Conservation (phyloP, 495 filamentous ascomycete genomes). For the Talaromyces adpressus region DNA sequence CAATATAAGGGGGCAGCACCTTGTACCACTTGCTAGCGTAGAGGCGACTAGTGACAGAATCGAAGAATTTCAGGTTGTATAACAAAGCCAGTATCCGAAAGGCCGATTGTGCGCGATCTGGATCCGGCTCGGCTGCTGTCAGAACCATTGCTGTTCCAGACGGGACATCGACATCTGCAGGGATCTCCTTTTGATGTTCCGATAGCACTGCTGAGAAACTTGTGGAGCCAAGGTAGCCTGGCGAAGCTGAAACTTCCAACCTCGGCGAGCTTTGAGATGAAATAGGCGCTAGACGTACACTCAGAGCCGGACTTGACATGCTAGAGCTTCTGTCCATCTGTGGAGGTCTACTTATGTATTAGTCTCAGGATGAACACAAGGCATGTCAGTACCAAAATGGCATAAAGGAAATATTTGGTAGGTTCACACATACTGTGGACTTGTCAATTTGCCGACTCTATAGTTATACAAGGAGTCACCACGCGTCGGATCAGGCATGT, state of each 20-base stretch:
- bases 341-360: background rate
- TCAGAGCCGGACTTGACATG: conserved; percentile 18
- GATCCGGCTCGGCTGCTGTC: conserved; percentile 15
- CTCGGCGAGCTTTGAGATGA: conserved; percentile 15
- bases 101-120: conserved; percentile 30
- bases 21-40: conserved; percentile 12
- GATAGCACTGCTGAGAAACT: conserved; percentile 42
- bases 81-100: conserved; percentile 36
- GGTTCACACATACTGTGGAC: background rate
- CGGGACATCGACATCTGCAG: conserved; percentile 29
- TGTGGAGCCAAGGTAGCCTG: conserved; percentile 44
- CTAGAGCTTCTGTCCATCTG: conserved; percentile 7
- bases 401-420: background rate
- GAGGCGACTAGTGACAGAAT: conserved; percentile 21
- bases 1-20: conserved; percentile 1
- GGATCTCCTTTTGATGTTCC: conserved; percentile 31
- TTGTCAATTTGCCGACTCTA: background rate
- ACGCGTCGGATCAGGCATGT: conserved; percentile 8
- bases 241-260: conserved; percentile 21
- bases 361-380: background rate
- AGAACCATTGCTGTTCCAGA: conserved; percentile 19
- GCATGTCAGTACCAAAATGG: background rate
- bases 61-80: conserved; percentile 22
- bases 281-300: background rate
- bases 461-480: conserved; percentile 1